phyloP scores from a whole-genome alignment of 2,329 filamentous ascomycete species.

The Aspergillus pseudoviridinutans region DNA sequence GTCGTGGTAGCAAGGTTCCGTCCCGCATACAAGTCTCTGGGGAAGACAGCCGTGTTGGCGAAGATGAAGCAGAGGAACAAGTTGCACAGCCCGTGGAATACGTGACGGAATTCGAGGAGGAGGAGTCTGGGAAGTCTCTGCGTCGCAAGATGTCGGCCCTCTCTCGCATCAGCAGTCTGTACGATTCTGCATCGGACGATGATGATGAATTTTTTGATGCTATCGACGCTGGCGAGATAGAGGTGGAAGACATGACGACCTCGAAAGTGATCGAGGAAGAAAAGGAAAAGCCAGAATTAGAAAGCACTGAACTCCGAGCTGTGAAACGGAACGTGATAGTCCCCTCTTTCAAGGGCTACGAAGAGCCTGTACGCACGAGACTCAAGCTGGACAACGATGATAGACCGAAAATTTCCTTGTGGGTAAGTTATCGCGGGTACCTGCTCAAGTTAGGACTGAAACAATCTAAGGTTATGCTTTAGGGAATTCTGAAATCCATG shows the following conservation, averaged over 20 bases:
- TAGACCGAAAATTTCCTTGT: conserved; percentile 88
- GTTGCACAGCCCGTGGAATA: conserved; percentile 9
- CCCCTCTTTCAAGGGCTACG: conserved; percentile 81
- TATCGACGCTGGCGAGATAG: conserved; percentile 86
- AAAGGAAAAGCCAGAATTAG: conserved; percentile 43
- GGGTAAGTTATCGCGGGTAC: conserved; percentile 59
- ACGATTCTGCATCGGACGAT: conserved; percentile 71
- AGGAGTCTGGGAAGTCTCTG: conserved; percentile 18
- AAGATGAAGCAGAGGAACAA: conserved; percentile 32
- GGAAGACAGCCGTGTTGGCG: conserved; percentile 29
- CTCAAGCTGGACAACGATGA: conserved; percentile 90
- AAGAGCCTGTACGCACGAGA: conserved; percentile 74
- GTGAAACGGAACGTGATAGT: conserved; percentile 62
- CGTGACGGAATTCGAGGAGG: conserved; percentile 6
- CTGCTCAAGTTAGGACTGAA: neutral
- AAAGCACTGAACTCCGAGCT: conserved; percentile 41
- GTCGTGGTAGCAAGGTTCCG: conserved; percentile 28
- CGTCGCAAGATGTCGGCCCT: conserved; percentile 63
- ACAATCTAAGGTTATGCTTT: neutral
- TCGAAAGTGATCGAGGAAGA: conserved; percentile 41
- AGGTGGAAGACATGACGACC: conserved; percentile 59
- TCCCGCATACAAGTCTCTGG: conserved; percentile 32
- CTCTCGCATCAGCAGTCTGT: conserved; percentile 67
- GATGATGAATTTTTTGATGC: conserved; percentile 93
- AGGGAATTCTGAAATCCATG: conserved; percentile 98